Conservation (phyloP, 257 asterid genomes). For the Lantana camara region DNA sequence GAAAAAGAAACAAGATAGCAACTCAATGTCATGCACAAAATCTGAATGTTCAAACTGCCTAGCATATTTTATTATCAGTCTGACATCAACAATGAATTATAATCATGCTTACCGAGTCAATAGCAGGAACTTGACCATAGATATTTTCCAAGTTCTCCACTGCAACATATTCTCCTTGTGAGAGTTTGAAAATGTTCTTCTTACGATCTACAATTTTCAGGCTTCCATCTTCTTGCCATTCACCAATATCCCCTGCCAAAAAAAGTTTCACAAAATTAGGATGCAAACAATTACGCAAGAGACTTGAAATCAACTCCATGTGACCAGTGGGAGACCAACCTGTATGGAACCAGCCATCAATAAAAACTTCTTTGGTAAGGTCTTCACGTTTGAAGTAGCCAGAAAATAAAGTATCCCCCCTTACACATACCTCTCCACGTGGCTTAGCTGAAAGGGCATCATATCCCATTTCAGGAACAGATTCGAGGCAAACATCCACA, state of each 20-base stretch:
- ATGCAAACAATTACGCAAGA: slow-evolving; percentile 5
- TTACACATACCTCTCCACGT: slow-evolving; percentile 90
- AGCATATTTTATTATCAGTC: neutral
- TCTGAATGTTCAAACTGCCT: slow-evolving; percentile 6
- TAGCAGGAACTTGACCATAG: slow-evolving; percentile 56
- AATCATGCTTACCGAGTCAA: slow-evolving; percentile 69
- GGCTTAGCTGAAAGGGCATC: slow-evolving; percentile 84
- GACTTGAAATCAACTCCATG: slow-evolving; percentile 19
- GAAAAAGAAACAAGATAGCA: neutral
- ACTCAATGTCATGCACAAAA: neutral
- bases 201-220: slow-evolving; percentile 91
- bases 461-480: slow-evolving; percentile 97
- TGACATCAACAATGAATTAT: neutral
- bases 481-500: slow-evolving; percentile 90
- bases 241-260: slow-evolving; percentile 84
- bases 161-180: slow-evolving; percentile 99
- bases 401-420: slow-evolving; percentile 78
- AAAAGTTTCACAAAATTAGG: slow-evolving; percentile 18
- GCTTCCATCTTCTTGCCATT: slow-evolving; percentile 92
- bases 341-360: slow-evolving; percentile 98
- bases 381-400: slow-evolving; percentile 94
- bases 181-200: slow-evolving; percentile 94
- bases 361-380: slow-evolving; percentile 83
- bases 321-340: slow-evolving; percentile 44
- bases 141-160: slow-evolving; percentile 93